Base-by-base conservation (phyloP, 257 asterid genomes). In the Capsicum baccatum region DNA sequence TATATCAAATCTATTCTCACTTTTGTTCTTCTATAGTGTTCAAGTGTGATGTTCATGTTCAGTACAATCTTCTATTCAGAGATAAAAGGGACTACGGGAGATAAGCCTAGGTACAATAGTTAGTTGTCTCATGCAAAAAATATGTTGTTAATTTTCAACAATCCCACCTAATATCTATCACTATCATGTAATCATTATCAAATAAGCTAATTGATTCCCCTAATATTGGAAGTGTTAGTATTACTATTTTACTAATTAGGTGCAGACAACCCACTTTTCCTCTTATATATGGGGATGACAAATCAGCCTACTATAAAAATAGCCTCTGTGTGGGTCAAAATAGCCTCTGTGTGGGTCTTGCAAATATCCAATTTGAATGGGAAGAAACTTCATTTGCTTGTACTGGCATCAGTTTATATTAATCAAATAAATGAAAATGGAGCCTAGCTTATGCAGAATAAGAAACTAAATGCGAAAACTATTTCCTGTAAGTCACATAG, bases 191-290 rank as follows among this genome's bases (percentile, higher is more conserved):
- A 19, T 47, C 79, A 10, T 50, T 78, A 78, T 48, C 63, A 78
- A 54, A 78, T 47, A 55, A 54, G 48, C 81, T 54, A 78, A 78
- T 21, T 52, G 81, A 78, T 78, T 78, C 81, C 64, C 64, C 64
- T 78, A 26, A 26, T 17, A 14, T 39, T 54, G 63, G 62, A 78
- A 78, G 64, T 26, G 48, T 26, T 78, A 78, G 64, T 33, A 54
- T 54, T 8, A 54, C 9, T 78, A 33, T 21, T 21, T 21, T 26
- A 21, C 64, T 76, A 76, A 76, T 54, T 78, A 78, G 64, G 81
- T 78, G 33, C 33, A 14, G 64, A 78, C 42, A 54, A 54, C 33
- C 64, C 81, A 14, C 64, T 26, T 78, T 9, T 33, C 33, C 81
- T 78, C 81, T 78, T 12, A 54, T 14, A 54, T 74, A 33, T 54